These are phyloP conservation scores for Plasmodium knowlesi DNA, from an alignment of 169 alveolate genomes.

Conservation along the genomic window DNA sequence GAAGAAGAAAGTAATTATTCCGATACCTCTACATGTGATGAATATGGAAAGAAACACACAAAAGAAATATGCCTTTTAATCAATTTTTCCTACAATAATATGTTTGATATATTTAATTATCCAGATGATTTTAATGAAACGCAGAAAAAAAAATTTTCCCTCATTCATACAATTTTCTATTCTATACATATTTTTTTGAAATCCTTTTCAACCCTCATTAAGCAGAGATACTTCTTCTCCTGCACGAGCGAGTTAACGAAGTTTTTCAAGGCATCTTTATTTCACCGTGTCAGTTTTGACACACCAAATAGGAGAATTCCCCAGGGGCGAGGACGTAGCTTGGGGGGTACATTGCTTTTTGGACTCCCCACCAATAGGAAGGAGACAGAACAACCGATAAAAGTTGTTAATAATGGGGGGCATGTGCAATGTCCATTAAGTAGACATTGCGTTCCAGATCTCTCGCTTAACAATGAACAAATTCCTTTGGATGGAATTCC, in stretches of 20 bases:
- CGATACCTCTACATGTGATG: conserved; percentile 13
- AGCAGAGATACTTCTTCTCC: conserved; percentile 50
- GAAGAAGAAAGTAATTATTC: conserved; percentile 27
- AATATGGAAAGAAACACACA: conserved; percentile 44
- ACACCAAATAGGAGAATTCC: neutral
- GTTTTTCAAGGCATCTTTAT: conserved; percentile 23
- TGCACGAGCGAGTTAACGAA: conserved; percentile 22
- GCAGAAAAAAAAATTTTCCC: conserved; percentile 23
- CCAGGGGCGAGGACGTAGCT: neutral
- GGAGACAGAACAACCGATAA: neutral
- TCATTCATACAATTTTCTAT: conserved; percentile 43
- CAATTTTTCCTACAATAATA: conserved; percentile 70
- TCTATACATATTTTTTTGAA: conserved; percentile 36
- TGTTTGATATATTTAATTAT: conserved; percentile 73
- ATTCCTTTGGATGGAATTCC: neutral
- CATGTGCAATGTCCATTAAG: neutral
- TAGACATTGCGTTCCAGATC: neutral
- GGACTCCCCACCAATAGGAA: neutral
- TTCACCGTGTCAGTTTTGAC: conserved; percentile 4
- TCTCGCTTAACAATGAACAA: neutral
- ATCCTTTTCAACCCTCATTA: conserved; percentile 58
- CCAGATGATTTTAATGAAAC: conserved; percentile 32
- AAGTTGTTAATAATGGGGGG: neutral
- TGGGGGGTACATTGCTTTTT: neutral
- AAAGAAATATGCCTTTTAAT: conserved; percentile 67